Evolutionary conservation across 352 stramenopile genomes (phyloP).

Genomic region (Pythium volutum): DNA sequence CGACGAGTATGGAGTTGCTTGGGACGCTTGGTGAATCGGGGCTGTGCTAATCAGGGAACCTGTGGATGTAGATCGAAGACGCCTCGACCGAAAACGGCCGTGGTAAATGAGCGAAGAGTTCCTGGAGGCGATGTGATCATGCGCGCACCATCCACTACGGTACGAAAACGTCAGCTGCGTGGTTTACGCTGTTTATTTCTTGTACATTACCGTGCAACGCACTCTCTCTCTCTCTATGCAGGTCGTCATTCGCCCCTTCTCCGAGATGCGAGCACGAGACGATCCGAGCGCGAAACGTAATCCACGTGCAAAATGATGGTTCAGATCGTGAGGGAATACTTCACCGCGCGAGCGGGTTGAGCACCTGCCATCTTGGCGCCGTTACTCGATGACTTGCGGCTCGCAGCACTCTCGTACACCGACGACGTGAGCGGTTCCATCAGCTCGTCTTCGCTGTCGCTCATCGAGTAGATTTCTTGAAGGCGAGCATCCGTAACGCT

Average conservation of each 20-base stretch:
- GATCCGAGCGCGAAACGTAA: neutral
- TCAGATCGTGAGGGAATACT: constrained; percentile 44
- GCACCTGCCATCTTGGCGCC: constrained; percentile 21
- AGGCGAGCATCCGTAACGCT: constrained; percentile 52
- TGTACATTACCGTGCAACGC: neutral
- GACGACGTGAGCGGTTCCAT: constrained; percentile 57
- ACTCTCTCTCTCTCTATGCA: constrained; percentile 9
- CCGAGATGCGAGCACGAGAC: constrained; percentile 24
- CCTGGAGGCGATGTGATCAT: constrained; percentile 15
- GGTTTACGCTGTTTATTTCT: neutral
- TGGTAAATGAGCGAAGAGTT: neutral
- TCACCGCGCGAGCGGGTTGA: constrained; percentile 40
- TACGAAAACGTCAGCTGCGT: neutral
- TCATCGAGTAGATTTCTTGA: constrained; percentile 84
- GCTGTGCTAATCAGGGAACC: neutral
- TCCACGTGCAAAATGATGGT: neutral
- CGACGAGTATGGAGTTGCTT: constrained; percentile 11
- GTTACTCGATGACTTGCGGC: constrained; percentile 33
- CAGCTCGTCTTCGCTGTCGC: constrained; percentile 79
- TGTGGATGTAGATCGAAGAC: neutral
- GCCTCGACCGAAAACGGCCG: constrained; percentile 11
- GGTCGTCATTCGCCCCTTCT: constrained; percentile 61
- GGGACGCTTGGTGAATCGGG: neutral
- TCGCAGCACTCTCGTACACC: constrained; percentile 41
- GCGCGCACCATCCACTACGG: constrained; percentile 20